Evolutionary conservation across 805 yeast genomes (phyloP).

Genomic region (Candida coquimbonensis): DNA sequence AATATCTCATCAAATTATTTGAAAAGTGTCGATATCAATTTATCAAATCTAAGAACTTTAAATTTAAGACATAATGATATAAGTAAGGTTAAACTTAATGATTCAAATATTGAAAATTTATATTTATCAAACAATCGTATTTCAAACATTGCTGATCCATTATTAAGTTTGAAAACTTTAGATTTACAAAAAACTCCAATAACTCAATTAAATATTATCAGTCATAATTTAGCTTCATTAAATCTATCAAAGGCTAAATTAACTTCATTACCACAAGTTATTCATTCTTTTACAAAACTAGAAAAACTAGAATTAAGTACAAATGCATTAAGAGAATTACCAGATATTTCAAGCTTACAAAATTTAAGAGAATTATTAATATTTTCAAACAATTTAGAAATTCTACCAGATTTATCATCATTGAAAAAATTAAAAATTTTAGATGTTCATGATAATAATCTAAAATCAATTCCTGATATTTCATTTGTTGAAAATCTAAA

Average conservation of each 20-base stretch:
- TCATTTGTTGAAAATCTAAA: slow-evolving; percentile 44
- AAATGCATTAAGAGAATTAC: slow-evolving; percentile 74
- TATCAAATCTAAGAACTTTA: slow-evolving; percentile 55
- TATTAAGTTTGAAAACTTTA: slow-evolving; percentile 57
- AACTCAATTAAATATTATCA: slow-evolving; percentile 51
- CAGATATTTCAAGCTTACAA: slow-evolving; percentile 56
- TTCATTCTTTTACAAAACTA: slow-evolving; percentile 56
- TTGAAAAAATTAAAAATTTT: slow-evolving; percentile 54
- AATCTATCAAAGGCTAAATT: slow-evolving; percentile 80
- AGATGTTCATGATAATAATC: slow-evolving; percentile 80
- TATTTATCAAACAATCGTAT: slow-evolving; percentile 71
- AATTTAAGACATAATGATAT: slow-evolving; percentile 71
- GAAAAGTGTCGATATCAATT: slow-evolving; percentile 29
- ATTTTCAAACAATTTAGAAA: slow-evolving; percentile 66
- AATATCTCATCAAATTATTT: slow-evolving; percentile 71
- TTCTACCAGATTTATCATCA: slow-evolving; percentile 59
- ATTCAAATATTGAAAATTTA: slow-evolving; percentile 52
- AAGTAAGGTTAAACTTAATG: slow-evolving; percentile 38
- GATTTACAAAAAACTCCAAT: slow-evolving; percentile 81
- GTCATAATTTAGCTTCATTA: slow-evolving; percentile 58
- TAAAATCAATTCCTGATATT: slow-evolving; percentile 53
- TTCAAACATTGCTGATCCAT: slow-evolving; percentile 57
- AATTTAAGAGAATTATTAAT: slow-evolving; percentile 62
- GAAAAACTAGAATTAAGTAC: slow-evolving; percentile 72
- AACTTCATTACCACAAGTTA: slow-evolving; percentile 59